Base-by-base conservation (phyloP, 2,329 filamentous ascomycete species). In the Stromatinia cepivora region DNA sequence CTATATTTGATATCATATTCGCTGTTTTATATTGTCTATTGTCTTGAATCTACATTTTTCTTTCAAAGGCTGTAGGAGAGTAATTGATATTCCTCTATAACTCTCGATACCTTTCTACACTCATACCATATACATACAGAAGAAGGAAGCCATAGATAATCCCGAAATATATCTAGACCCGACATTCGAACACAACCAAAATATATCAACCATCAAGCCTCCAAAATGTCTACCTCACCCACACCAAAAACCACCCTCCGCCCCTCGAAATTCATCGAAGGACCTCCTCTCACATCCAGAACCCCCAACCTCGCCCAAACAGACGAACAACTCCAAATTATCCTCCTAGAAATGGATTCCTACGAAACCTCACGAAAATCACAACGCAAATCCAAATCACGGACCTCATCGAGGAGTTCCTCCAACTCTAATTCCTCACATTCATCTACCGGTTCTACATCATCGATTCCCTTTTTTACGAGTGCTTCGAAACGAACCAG, bases 241-340 rank as follows among this genome's bases (percentile, higher is more conserved):
- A 28, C 13, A 11, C 15, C 45, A 1, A 59, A 59, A 52, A 6
- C 65, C 25, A 56, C 54, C 17, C 54, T 50, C 11, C 69, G 70
- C 7, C 66, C 46, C 48, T 71, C 70, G 13, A 66, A 62, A 62
- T 72, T 72, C 57, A 71, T 71, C 50, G 70, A 72, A 64, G 70
- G 69, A 9, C 36, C 42, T 9, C 70, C 70, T 10, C 56, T 67
- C 42, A 71, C 70, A 15, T 59, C 53, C n/a, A 68, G 57, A 36
- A 39, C 48, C 11, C 66, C 66, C 39, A 64, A 71, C 31, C 66
- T 66, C 42, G 46, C 58, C 28, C 45, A 48, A n/a, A 50, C 69
- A 15, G 52, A 69, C 34, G 57, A 67, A 20, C 70, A 65, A 6
- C 59, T 71, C 34, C 66, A 69, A 15, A 63, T 31, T 4, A 58